A percentile compares a stretch with the other conserved stretches of the same genome.
Evolutionary conservation across 805 yeast genomes (phyloP).

Genomic region (Suhomyces tanzawaensis): DNA sequence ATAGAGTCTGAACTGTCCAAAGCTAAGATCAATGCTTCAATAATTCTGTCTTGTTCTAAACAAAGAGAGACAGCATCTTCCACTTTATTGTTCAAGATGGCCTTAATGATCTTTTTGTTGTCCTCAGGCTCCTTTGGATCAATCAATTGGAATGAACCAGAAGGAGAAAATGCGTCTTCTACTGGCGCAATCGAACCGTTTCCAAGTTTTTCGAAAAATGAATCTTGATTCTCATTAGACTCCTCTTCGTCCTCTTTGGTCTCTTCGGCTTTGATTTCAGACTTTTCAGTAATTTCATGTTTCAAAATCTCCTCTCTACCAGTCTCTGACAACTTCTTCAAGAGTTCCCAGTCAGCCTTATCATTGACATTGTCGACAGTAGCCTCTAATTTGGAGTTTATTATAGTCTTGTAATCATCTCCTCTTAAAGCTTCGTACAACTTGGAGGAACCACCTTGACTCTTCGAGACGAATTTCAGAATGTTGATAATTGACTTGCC

Average conservation of each 20-base stretch:
- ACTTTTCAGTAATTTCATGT: slow-evolving; percentile 13
- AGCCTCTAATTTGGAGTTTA: slow-evolving; percentile 50
- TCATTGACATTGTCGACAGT: slow-evolving; percentile 35
- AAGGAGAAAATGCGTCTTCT: slow-evolving; percentile 39
- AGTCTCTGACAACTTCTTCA: slow-evolving; percentile 48
- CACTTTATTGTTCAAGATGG: slow-evolving; percentile 59
- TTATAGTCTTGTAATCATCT: slow-evolving; percentile 52
- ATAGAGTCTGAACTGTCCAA: slow-evolving; percentile 58
- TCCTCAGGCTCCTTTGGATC: slow-evolving; percentile 33
- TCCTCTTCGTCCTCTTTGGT: slow-evolving; percentile 7
- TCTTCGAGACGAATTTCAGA: slow-evolving; percentile 40
- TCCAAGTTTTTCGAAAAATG: slow-evolving; percentile 40
- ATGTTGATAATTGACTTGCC: slow-evolving; percentile 44
- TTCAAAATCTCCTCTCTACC: slow-evolving; percentile 53
- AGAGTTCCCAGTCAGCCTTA: slow-evolving; percentile 64
- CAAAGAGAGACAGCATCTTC: slow-evolving; percentile 67
- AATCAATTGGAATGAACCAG: slow-evolving; percentile 50
- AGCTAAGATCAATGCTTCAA: slow-evolving; percentile 83
- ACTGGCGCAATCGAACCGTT: slow-evolving; percentile 14
- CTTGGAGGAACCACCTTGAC: slow-evolving; percentile 32
- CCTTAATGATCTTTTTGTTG: slow-evolving; percentile 42
- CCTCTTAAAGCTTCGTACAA: slow-evolving; percentile 58
- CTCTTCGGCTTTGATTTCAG: slow-evolving; percentile 1
- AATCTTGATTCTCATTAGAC: slow-evolving; percentile 25
- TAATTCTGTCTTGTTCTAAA: slow-evolving; percentile 57